A percentile compares a stretch with the other conserved stretches of the same genome.
Evolutionary conservation across 257 asterid genomes (phyloP).

Genomic region (Penstemon eatonii): DNA sequence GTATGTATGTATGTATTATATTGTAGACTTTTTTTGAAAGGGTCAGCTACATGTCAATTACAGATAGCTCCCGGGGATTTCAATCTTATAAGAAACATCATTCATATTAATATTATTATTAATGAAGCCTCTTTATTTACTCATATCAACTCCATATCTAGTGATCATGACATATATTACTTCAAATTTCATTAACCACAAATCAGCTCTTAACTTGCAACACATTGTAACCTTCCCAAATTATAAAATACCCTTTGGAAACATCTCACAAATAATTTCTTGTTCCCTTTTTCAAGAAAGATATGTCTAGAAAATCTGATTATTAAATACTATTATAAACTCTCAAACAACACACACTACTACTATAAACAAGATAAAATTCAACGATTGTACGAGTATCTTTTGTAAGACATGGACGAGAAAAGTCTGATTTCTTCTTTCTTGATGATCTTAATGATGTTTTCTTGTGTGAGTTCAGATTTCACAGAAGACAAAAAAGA

Average conservation of each 20-base stretch:
- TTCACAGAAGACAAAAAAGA: conserved; percentile 37
- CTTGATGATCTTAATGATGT: conserved; percentile 21
- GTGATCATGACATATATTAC: neutral
- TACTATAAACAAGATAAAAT: neutral
- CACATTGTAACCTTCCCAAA: conserved; percentile 1
- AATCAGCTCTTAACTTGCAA: conserved; percentile 12
- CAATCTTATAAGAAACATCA: too few relatives aligned
- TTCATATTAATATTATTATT: too few relatives aligned
- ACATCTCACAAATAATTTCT: neutral
- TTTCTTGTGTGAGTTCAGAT: conserved; percentile 32
- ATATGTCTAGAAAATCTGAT: conserved; percentile 4
- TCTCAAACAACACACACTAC: neutral
- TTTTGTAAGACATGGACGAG: conserved; percentile 17
- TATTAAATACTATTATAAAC: neutral
- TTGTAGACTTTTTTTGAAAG: too few relatives aligned
- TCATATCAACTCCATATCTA: too few relatives aligned
- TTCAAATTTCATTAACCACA: neutral
- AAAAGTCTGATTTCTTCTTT: conserved; percentile 4
- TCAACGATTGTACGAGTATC: neutral
- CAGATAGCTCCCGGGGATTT: too few relatives aligned
- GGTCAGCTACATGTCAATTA: too few relatives aligned
- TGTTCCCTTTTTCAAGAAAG: conserved; percentile 23
- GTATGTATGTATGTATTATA: too few relatives aligned
- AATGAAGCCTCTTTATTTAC: too few relatives aligned
- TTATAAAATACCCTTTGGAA: neutral